Conservation (phyloP, 2,329 filamentous ascomycete species). For the Ilyonectria destructans region DNA sequence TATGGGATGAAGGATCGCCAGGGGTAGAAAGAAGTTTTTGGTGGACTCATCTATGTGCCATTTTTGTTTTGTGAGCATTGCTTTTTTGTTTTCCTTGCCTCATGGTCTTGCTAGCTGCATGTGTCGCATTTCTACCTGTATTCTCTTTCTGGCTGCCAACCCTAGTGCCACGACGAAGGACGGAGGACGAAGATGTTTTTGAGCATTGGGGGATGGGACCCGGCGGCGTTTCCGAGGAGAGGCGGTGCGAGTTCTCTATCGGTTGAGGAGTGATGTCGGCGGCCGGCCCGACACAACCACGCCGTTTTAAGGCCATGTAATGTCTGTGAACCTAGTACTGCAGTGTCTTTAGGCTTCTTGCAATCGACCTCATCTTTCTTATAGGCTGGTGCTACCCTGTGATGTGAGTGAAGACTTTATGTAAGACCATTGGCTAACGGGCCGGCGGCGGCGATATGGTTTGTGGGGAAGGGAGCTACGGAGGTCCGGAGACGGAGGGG, state of each 20-base stretch:
- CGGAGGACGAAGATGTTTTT: not conserved
- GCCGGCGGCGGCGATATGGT: not conserved
- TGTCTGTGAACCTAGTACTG: constrained; percentile 47
- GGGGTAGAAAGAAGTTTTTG: constrained; percentile 38
- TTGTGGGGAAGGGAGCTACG: not conserved
- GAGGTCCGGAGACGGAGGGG: not conserved
- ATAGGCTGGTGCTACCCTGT: not conserved
- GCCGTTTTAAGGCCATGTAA: constrained; percentile 42
- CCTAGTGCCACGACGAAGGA: constrained; percentile 1
- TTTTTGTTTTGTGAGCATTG: constrained; percentile 37
- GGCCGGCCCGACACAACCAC: constrained; percentile 30
- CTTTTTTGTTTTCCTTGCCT: constrained; percentile 2
- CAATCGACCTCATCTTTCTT: constrained; percentile 24
- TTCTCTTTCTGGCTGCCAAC: not conserved
- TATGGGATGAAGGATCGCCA: constrained; percentile 38
- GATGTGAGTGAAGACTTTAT: not conserved
- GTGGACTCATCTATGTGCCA: constrained; percentile 38
- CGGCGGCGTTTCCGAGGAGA: constrained; percentile 33
- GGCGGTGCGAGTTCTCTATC: constrained; percentile 35
- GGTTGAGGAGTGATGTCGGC: constrained; percentile 34
- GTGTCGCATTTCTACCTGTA: constrained; percentile 12
- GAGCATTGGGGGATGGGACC: constrained; percentile 6
- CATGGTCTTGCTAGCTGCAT: constrained; percentile 7
- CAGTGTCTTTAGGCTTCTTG: constrained; percentile 39
- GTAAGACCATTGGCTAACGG: constrained; percentile 30